Percentiles rank a stretch among this genome's conserved stretches.
These are phyloP conservation scores for Quercus gilva DNA, from an alignment of 306 rosid genomes.

Conservation along the genomic window DNA sequence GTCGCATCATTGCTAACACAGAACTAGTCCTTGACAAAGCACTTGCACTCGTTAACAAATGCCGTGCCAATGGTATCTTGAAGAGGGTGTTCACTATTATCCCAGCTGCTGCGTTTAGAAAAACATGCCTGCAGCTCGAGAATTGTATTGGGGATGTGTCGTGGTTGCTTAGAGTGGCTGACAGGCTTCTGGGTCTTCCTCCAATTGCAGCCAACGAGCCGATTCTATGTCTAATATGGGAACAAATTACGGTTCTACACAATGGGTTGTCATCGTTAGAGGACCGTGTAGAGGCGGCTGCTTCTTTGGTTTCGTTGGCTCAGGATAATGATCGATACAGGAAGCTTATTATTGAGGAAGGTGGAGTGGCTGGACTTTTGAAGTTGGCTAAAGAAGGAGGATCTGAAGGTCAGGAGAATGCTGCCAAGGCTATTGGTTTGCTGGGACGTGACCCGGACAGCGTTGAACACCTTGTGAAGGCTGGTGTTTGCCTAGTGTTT, in stretches of 20 bases:
- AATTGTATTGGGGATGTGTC: slow-evolving; percentile 74
- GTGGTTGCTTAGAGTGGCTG: slow-evolving; percentile 79
- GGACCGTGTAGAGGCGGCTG: slow-evolving; percentile 70
- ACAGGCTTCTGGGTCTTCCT: slow-evolving; percentile 70
- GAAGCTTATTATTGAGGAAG: slow-evolving; percentile 64
- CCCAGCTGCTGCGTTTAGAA: slow-evolving; percentile 56
- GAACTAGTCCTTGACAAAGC: slow-evolving; percentile 72
- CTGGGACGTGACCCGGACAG: slow-evolving; percentile 65
- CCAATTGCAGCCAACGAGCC: slow-evolving; percentile 79
- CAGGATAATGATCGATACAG: slow-evolving; percentile 75
- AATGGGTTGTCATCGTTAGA: slow-evolving; percentile 39
- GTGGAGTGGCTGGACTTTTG: slow-evolving; percentile 56
- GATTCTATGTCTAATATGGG: slow-evolving; percentile 70
- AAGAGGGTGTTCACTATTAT: slow-evolving; percentile 74
- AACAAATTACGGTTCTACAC: slow-evolving; percentile 53
- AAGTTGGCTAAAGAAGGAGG: slow-evolving; percentile 59
- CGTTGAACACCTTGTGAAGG: slow-evolving; percentile 68
- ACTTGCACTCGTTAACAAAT: slow-evolving; percentile 52
- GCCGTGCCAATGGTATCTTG: slow-evolving; percentile 54
- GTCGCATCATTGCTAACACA: slow-evolving; percentile 73
- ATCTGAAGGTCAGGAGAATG: slow-evolving; percentile 63
- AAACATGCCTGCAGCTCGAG: slow-evolving; percentile 54
- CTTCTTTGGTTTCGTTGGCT: slow-evolving; percentile 66
- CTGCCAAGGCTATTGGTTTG: slow-evolving; percentile 62
- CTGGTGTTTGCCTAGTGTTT: slow-evolving; percentile 55